Conservation (phyloP, 2,329 filamentous ascomycete genomes). For the Colletotrichum tofieldiae region DNA sequence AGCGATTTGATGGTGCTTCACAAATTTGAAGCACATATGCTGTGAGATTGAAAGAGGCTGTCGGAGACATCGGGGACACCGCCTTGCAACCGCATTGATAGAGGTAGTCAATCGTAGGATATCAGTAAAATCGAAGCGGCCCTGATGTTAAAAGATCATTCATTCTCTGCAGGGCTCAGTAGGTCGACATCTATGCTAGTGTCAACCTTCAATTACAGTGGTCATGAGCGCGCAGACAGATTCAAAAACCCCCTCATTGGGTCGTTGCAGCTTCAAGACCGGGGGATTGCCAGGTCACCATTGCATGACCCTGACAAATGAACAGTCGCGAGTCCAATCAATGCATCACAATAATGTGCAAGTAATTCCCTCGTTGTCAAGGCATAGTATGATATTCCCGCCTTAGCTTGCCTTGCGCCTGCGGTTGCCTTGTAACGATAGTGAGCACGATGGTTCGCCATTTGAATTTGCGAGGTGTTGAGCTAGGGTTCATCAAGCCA, state of each 20-base stretch:
- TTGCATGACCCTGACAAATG: neutral
- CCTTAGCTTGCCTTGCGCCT: neutral
- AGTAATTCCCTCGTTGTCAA: neutral
- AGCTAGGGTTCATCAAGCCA: neutral
- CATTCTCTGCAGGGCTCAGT: no score
- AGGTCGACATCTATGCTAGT: neutral
- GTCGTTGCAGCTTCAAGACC: no score
- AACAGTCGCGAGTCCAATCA: no score
- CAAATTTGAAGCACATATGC: no score
- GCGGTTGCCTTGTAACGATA: neutral
- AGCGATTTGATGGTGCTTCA: no score
- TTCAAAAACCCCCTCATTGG: neutral
- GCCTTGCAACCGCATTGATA: no score
- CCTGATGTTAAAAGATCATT: no score
- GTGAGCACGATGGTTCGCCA: conserved; percentile 18
- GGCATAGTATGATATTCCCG: neutral
- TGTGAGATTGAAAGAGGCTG: no score
- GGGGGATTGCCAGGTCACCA: neutral
- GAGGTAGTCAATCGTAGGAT: no score
- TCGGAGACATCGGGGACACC: no score
- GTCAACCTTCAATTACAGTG: no score
- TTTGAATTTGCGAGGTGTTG: neutral
- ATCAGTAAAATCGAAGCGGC: no score
- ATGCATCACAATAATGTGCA: neutral
- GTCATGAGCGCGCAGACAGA: neutral